Conservation (phyloP, 1,139 yeast species). For the Suhomyces kunorum region DNA sequence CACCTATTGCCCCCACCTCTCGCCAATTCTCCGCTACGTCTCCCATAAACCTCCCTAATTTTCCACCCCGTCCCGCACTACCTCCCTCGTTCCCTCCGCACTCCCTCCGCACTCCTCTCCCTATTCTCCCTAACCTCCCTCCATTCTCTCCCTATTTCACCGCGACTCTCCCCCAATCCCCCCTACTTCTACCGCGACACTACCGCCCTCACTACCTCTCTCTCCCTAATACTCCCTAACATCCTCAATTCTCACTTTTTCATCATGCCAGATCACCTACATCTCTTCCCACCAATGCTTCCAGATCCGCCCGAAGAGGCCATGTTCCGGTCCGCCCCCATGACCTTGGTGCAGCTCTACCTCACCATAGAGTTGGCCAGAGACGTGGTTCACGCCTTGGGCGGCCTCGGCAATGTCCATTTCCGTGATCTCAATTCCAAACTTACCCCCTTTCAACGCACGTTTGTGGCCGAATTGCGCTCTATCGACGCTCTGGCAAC, state of each 20-base stretch:
- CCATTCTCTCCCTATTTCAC: background rate
- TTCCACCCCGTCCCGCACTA: too few species aligned
- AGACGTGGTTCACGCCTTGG: conserved; percentile 79
- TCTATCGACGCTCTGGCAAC: conserved; percentile 39
- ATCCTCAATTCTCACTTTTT: background rate
- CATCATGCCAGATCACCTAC: too few species aligned
- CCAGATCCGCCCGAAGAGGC: conserved; percentile 18
- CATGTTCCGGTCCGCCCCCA: conserved; percentile 75
- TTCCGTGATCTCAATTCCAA: conserved; percentile 84
- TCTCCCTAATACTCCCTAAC: background rate
- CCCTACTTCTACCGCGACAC: background rate
- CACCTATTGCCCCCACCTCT: too few species aligned
- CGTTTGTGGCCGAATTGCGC: conserved; percentile 81
- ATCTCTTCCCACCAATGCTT: background rate
- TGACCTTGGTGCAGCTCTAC: conserved; percentile 89
- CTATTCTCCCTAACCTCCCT: background rate
- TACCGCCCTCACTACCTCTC: background rate
- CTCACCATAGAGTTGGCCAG: conserved; percentile 90
- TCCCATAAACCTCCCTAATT: too few species aligned
- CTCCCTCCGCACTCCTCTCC: background rate
- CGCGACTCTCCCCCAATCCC: background rate
- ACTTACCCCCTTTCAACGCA: conserved; percentile 80
- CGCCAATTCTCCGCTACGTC: too few species aligned
- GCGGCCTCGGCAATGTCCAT: conserved; percentile 80
- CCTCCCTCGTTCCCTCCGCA: background rate